Conservation (phyloP, 768 basidiomycete species). For the Tylopilus vinaceipallidus region DNA sequence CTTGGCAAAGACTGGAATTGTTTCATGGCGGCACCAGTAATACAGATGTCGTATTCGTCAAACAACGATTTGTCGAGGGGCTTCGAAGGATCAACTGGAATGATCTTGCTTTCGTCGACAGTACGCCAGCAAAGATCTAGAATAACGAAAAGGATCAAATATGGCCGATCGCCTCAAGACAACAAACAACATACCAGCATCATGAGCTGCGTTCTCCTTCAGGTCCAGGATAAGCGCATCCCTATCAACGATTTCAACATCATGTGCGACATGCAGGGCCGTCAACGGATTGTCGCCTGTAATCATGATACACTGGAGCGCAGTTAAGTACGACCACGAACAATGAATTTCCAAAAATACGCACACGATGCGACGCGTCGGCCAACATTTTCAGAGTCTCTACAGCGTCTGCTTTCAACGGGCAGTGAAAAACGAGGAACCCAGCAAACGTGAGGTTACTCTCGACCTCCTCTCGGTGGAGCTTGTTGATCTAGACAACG, state of each 20-base stretch:
- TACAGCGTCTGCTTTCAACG: constrained; percentile 91
- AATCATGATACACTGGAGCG: constrained; percentile 90
- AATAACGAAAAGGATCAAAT: not conserved
- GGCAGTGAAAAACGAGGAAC: constrained; percentile 98
- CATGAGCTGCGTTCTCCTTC: constrained; percentile 72
- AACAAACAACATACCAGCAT: constrained; percentile 53
- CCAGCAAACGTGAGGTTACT: constrained; percentile 81
- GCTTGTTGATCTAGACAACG: constrained; percentile 71
- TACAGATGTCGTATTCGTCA: constrained; percentile 90
- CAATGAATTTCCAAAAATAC: constrained; percentile 28
- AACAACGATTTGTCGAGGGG: constrained; percentile 79
- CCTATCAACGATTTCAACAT: constrained; percentile 96
- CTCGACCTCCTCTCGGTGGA: constrained; percentile 82
- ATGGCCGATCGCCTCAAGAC: not conserved
- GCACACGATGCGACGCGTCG: constrained; percentile 93
- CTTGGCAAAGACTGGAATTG: constrained; percentile 70
- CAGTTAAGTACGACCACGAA: not conserved
- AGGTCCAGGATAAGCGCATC: constrained; percentile 91
- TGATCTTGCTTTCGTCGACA: constrained; percentile 88
- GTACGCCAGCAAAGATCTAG: constrained; percentile 89
- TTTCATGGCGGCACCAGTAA: constrained; percentile 92
- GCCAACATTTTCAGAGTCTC: constrained; percentile 89
- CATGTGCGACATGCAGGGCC: constrained; percentile 91
- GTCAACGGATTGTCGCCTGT: constrained; percentile 99
- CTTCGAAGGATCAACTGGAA: constrained; percentile 76